A percentile compares a stretch with the other conserved stretches of the same genome.
These are phyloP conservation scores for Tanozyma kutaoensis DNA, from an alignment of 805 yeast species.

Conservation along the genomic window DNA sequence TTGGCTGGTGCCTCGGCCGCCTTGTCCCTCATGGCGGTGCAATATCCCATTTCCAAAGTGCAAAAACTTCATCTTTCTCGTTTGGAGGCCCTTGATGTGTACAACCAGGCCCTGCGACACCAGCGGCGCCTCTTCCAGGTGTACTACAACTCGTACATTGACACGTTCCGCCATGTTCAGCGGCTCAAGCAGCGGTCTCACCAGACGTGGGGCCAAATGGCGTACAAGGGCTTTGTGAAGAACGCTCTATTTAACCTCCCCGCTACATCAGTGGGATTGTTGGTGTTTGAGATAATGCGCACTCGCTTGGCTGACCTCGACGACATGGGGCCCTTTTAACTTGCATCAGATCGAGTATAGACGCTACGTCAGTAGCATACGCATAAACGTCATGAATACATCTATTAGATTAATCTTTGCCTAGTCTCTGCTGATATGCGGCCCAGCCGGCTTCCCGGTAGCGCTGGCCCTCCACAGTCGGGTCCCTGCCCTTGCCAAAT, in stretches of 20 bases:
- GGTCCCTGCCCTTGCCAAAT: conserved; percentile 90
- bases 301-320: conserved; percentile 22
- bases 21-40: conserved; percentile 57
- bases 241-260: conserved; percentile 72
- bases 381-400: too few relatives aligned
- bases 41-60: conserved; percentile 69
- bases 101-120: conserved; percentile 18
- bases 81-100: conserved; percentile 64
- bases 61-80: conserved; percentile 72
- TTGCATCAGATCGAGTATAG: too few relatives aligned
- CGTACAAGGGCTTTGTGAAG: conserved; percentile 65
- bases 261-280: conserved; percentile 74
- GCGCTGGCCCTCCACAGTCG: conserved; percentile 73
- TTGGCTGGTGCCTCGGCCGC: conserved; percentile 88
- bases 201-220: conserved; percentile 47
- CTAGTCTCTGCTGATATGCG: too few relatives aligned
- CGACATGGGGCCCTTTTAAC: conserved; percentile 2
- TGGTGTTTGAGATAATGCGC: conserved; percentile 77
- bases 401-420: too few relatives aligned
- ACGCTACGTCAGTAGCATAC: too few relatives aligned
- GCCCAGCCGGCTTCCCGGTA: conserved; percentile 93
- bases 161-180: conserved; percentile 52
- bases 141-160: conserved; percentile 65
- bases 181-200: conserved; percentile 41
- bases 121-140: conserved; percentile 28